A percentile compares a stretch with the other conserved stretches of the same genome.
Evolutionary conservation across 2,329 filamentous ascomycete species (phyloP).

Genomic region (Sporothrix variecibatus): DNA sequence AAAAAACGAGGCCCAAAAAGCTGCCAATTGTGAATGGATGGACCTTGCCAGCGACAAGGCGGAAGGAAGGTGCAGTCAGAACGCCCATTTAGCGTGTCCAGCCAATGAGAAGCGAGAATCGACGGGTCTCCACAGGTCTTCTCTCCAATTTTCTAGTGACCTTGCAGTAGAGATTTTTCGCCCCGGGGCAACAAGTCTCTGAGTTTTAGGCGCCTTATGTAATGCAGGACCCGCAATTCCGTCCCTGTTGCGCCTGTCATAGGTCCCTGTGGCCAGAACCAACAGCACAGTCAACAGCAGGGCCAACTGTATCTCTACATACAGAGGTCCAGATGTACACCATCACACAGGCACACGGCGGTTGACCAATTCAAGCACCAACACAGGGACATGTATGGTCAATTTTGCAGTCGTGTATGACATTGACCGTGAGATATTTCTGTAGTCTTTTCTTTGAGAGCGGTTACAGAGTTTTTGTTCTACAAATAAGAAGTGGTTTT

Average conservation of each 20-base stretch:
- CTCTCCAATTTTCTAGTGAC: slow-evolving; percentile 9
- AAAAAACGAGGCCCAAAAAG: slow-evolving; percentile 4
- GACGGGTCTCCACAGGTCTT: too few relatives aligned
- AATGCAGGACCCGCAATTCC: slow-evolving; percentile 7
- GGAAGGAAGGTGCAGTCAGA: neutral
- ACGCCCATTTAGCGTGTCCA: neutral
- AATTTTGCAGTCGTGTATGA: neutral
- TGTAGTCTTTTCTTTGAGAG: neutral
- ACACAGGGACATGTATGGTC: neutral
- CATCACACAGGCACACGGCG: neutral
- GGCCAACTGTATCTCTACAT: neutral
- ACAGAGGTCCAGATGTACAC: neutral
- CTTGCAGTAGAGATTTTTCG: slow-evolving; percentile 14
- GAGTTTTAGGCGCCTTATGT: slow-evolving; percentile 18
- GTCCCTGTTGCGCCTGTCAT: neutral
- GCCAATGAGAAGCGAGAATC: neutral
- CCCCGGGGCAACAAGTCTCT: neutral
- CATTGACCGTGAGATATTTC: neutral
- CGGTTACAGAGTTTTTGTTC: neutral
- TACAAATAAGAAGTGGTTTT: neutral
- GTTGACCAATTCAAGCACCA: neutral
- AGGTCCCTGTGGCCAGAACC: neutral
- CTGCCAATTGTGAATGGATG: neutral
- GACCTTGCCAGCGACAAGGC: neutral
- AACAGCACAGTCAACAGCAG: neutral